Evolutionary conservation across 2,329 filamentous ascomycete genomes (phyloP).

Genomic region (Balansia obtecta): DNA sequence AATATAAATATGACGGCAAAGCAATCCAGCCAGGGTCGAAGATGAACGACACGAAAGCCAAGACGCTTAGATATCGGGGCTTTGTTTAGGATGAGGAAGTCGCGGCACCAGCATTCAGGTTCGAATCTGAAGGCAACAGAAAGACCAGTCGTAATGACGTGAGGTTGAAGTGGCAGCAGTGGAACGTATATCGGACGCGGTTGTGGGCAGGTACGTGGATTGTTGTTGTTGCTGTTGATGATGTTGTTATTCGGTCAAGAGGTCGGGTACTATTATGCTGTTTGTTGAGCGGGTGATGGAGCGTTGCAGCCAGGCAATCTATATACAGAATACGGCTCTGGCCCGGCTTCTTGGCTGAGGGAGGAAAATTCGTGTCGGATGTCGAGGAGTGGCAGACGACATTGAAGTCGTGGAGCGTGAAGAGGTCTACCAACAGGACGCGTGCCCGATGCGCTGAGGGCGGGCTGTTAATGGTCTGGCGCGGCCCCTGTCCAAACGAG

Average conservation of each 20-base stretch:
- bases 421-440: not conserved
- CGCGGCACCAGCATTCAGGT: not conserved
- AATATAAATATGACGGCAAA: not conserved
- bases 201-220: not conserved
- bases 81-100: not conserved
- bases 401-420: not conserved
- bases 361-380: not conserved
- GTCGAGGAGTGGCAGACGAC: not conserved
- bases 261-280: no score
- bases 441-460: slow-evolving; percentile 1
- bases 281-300: not conserved
- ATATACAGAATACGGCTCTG: not conserved
- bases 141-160: not conserved
- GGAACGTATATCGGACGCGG: not conserved
- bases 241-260: not conserved
- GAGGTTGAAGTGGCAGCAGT: not conserved
- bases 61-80: not conserved
- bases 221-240: not conserved
- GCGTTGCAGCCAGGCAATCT: not conserved
- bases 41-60: not conserved
- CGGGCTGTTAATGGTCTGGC: no score
- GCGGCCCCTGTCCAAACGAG: not conserved
- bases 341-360: not conserved
- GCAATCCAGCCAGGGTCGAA: not conserved
- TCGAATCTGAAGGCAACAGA: not conserved